Base-by-base conservation (phyloP, 2,329 filamentous ascomycete genomes). In the Fusarium austroafricanum region DNA sequence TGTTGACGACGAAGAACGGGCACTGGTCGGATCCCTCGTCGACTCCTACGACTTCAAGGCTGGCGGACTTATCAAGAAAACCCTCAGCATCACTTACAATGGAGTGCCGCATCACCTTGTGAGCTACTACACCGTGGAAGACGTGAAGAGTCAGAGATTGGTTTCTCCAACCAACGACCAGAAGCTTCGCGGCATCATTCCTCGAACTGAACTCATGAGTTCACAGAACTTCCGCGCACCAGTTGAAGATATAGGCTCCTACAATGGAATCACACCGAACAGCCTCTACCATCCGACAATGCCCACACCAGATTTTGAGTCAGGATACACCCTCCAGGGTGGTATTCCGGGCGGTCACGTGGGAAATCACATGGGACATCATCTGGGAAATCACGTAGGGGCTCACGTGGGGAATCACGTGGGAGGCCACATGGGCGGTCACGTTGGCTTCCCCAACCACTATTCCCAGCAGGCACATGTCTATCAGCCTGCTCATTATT, bases 41-140 rank as follows among this genome's bases (percentile, higher is more conserved):
- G 94, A 97, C 79, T 94, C 91, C 1, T 97, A 97, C 73, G 88
- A 89, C 31, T 97, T 97, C 84, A 96, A 96, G 74, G 83, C 89
- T 15, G 87, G 89, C 2, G 94, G 94, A 0, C 80, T 97, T 39
- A 87, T 97, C 66, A 97, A 97, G 84, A 97, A 97, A 83, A 97
- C 94, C 0, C 94, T 97, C 79, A 95, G 91, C 71, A 88, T 97
- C 38, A 89, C 86, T 4, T 89, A 91, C 50, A 85, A 90, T 26
- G 91, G 91, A 3, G 86, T 94, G 4, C 89, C 89, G 3, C 94
- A 97, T 74, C 94, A 97, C 73, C 81, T 97, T 51, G 93, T 97
- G 39, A 94, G 91, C 17, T 97, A 97, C 77, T 97, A 97, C 81
- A 92, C 83, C 42, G 84, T 95, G 12, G 88, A 92, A 8, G 93